Evolutionary conservation across 306 rosid species (phyloP).

Genomic region (Sphenostylis stenocarpa): DNA sequence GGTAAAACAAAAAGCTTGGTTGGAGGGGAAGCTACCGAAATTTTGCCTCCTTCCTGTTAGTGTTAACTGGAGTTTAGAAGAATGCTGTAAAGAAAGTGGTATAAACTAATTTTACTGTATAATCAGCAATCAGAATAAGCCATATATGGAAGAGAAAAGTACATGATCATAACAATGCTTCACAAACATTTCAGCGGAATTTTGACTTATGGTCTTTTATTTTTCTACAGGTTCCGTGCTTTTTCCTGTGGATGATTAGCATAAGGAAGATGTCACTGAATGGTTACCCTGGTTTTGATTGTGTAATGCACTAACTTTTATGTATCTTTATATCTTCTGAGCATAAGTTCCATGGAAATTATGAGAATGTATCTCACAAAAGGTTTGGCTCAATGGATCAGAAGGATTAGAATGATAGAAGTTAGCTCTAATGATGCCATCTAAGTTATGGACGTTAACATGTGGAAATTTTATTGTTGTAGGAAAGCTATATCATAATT

Average conservation of each 20-base stretch:
- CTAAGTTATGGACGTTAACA: slow-evolving; percentile 5
- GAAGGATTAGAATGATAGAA: slow-evolving; percentile 21
- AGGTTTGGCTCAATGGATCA: slow-evolving; percentile 26
- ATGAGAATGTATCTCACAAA: slow-evolving; percentile 13
- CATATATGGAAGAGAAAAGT: slow-evolving; percentile 7
- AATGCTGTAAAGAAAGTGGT: neutral
- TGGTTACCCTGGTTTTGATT: slow-evolving; percentile 80
- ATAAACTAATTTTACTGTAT: slow-evolving; percentile 9
- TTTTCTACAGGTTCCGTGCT: slow-evolving; percentile 78
- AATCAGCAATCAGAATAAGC: slow-evolving; percentile 14
- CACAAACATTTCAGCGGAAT: neutral
- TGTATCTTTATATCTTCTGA: neutral
- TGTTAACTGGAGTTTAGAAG: neutral
- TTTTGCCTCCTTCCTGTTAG: slow-evolving; percentile 5
- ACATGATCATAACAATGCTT: slow-evolving; percentile 9
- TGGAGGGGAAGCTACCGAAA: neutral
- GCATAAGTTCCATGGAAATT: neutral
- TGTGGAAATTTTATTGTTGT: slow-evolving; percentile 26
- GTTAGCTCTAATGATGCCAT: slow-evolving; percentile 14
- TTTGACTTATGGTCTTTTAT: slow-evolving; percentile 30
- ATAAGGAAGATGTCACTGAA: slow-evolving; percentile 86
- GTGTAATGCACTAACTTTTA: slow-evolving; percentile 55
- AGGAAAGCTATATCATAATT: no score
- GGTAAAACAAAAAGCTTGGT: neutral
- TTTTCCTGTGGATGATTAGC: slow-evolving; percentile 77